Evolutionary conservation across 2,329 filamentous ascomycete species (phyloP), one percentile per base, ranked within the genome.

Genomic region (Cordyceps fumosorosea): DNA sequence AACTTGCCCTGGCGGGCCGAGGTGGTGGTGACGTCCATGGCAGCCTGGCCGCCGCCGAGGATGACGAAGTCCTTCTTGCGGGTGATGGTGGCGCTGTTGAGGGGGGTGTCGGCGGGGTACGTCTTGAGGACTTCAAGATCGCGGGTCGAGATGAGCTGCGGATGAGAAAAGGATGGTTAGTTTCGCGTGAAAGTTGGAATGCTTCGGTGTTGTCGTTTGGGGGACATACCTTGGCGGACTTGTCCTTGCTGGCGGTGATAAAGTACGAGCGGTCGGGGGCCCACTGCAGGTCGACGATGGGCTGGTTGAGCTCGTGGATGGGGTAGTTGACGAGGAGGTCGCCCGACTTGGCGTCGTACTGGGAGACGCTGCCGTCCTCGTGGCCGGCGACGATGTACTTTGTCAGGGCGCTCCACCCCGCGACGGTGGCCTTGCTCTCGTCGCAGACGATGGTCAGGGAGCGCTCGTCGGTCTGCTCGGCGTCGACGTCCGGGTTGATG

Each of bases 361-460:
- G 86, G 65, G 91, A 93, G 66, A 99, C 84, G 67, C 89, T 93
- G 71, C 95, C 95, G 76, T 99, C 93, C 78, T 98, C 95, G 80
- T 99, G 95, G 67, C 93, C 93, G 63, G 93, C 90, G 74, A 99
- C 96, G 78, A 99, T 99, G 82, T 93, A 98, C 79, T 93, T 93
- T 76, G 84, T 88, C 70, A 96, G 77, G 78, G 93, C 96, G 79
- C 91, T 96, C 89, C 93, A 99, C 67, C 93, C 95, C 62, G 95
- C 95, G 66, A 98, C 95, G 40, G 93, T 98, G 64, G 95, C 93
- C 83, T 98, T 98, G 84, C 90, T 95, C 76, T 95, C 89, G 73
- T 96, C 90, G 77, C 93, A 96, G 63, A 95, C 91, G 70, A 99
- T 99, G 69, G 87, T 90, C 74, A 98, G 77, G 67, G 79, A 82